Evolutionary conservation across 2,329 filamentous ascomycete genomes (phyloP), one percentile per base, ranked within the genome.

Genomic region (Akanthomyces lecanii): DNA sequence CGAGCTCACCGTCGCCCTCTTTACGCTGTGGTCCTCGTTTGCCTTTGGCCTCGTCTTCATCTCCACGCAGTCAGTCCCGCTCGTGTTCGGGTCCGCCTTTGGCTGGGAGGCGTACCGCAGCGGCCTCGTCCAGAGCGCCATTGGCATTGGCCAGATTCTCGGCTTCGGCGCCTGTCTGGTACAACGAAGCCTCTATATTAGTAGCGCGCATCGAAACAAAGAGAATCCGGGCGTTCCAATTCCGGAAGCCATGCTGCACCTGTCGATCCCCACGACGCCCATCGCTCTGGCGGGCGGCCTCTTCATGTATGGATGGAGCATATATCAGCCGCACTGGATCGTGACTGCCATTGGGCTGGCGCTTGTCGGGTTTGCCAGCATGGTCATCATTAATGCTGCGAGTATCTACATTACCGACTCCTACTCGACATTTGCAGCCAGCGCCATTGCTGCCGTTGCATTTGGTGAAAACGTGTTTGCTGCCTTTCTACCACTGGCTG

Each of bases 291-390:
- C 64, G 1, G 64, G 64, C 5, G 64, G 64, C 0, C 25, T 65
- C n/a, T 64, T 65, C 62, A 52, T 64, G 48, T 65, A 65, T 21
- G 64, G 62, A 5, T 65, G 64, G 64, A 58, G 53, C 47, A 60
- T 62, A 2, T 44, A 58, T 53, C 62, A 64, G 48, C 40, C 64
- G n/a, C 62, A 65, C 25, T 65, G 64, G 64, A 63, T 65, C 18
- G 62, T 64, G 1, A 25, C 55, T 4, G 62, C 64, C 2, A 45
- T 60, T n/a, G 62, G 57, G 1, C 58, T 65, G 4, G 62, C 51
- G 21, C 58, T 65, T 3, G 60, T 56, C 3, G 64, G 64, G 4
- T 65, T 62, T n/a, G 64, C 62, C 10, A 65, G 53, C 48, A 65
- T 62, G 47, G 53, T 64, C n/a, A 54, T 65, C 5, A 42, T 65